Percentiles rank a stretch among this genome's conserved stretches.
Conservation (phyloP, 1,284 basidiomycete species). For the Amylostereum chailletii region DNA sequence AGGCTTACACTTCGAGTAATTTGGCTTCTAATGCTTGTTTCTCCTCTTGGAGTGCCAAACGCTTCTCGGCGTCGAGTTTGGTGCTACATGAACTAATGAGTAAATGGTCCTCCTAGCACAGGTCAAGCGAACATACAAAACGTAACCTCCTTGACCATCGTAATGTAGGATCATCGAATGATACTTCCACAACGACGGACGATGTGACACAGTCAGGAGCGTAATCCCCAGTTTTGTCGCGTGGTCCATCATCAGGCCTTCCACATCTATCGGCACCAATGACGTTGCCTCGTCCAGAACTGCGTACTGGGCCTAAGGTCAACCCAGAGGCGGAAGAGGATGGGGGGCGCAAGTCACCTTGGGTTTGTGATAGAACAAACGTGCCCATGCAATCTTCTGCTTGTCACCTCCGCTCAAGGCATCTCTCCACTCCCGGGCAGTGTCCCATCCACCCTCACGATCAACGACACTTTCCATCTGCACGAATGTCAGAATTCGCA, state of each 20-base stretch:
- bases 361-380: constrained; percentile 92
- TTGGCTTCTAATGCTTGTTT: constrained; percentile 80
- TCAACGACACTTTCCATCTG: constrained; percentile 87
- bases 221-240: constrained; percentile 86
- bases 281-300: constrained; percentile 96
- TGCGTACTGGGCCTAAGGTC: constrained; percentile 58
- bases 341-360: constrained; percentile 43
- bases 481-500: constrained; percentile 68
- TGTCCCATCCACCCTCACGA: constrained; percentile 95
- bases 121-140: constrained; percentile 53
- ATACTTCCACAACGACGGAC: constrained; percentile 92
- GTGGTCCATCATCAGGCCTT: constrained; percentile 93
- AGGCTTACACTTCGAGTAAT: constrained; percentile 67
- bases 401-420: constrained; percentile 84
- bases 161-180: constrained; percentile 90
- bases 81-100: constrained; percentile 40
- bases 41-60: constrained; percentile 90
- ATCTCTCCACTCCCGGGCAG: constrained; percentile 87
- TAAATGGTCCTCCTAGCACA: too few species aligned
- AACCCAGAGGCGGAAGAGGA: not conserved
- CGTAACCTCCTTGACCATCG: constrained; percentile 75
- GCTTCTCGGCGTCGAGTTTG: constrained; percentile 85
- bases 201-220: constrained; percentile 84
- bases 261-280: constrained; percentile 88
- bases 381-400: constrained; percentile 93